Percentiles rank a stretch among this genome's conserved stretches.
Conservation (phyloP, 2,329 filamentous ascomycete species). For the Tolypocladium ophioglossoides region DNA sequence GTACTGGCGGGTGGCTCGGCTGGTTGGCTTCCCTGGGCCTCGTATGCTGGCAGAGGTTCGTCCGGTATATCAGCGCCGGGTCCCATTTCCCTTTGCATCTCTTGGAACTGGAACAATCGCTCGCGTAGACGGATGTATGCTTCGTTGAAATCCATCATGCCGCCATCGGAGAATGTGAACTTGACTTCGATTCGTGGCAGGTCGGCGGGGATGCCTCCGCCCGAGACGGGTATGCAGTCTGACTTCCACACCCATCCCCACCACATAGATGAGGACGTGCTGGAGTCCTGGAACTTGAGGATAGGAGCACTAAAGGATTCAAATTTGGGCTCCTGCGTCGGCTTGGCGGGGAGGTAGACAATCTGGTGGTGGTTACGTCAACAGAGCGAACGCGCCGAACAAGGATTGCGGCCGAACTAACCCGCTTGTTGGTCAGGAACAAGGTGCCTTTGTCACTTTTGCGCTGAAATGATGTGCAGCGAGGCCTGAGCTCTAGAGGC, state of each 20-base stretch:
- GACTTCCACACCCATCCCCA: slow-evolving; percentile 90
- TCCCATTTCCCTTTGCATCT: slow-evolving; percentile 61
- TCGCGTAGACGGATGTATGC: slow-evolving; percentile 79
- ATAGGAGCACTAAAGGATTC: slow-evolving; percentile 86
- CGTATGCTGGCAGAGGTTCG: slow-evolving; percentile 83
- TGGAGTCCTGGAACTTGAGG: slow-evolving; percentile 76
- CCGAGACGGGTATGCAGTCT: slow-evolving; percentile 66
- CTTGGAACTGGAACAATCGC: slow-evolving; percentile 68
- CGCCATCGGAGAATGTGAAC: slow-evolving; percentile 87
- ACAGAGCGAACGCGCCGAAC: background rate
- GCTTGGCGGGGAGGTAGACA: slow-evolving; percentile 71
- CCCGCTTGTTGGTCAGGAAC: slow-evolving; percentile 78
- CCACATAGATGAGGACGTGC: slow-evolving; percentile 71
- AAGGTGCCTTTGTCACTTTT: slow-evolving; percentile 66
- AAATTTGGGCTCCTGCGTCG: slow-evolving; percentile 50
- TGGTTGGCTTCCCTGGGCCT: slow-evolving; percentile 36
- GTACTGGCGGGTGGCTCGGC: slow-evolving; percentile 15
- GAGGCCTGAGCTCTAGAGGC: slow-evolving; percentile 50
- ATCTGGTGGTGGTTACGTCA: slow-evolving; percentile 42
- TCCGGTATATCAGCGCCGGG: slow-evolving; percentile 57
- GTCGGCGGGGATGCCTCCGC: slow-evolving; percentile 69
- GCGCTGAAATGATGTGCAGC: slow-evolving; percentile 52
- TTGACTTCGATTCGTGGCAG: slow-evolving; percentile 68
- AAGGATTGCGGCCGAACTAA: slow-evolving; percentile 29
- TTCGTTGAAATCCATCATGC: slow-evolving; percentile 83